Conservation (phyloP, 1,284 basidiomycete species). For the Hemileia vastatrix region DNA sequence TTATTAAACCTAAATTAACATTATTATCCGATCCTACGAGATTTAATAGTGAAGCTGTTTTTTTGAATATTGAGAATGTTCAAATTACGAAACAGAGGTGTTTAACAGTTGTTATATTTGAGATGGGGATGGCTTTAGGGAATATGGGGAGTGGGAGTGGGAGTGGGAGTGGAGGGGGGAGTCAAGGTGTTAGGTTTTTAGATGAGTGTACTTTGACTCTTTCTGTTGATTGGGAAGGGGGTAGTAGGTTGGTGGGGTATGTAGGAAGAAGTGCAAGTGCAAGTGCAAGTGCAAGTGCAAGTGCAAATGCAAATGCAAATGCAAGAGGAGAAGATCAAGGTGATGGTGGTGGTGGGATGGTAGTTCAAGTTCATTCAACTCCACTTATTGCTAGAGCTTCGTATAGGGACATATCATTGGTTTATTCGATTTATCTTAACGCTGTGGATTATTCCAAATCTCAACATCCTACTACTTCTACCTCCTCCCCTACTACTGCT, state of each 20-base stretch:
- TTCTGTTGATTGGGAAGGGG: not conserved
- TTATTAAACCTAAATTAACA: conserved; percentile 18
- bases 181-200: conserved; percentile 16
- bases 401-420: conserved; percentile 16
- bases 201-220: conserved; percentile 23
- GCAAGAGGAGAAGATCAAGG: too few species aligned
- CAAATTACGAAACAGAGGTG: conserved; percentile 14
- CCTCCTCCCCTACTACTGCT: not conserved
- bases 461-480: not conserved
- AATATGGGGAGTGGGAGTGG: conserved; percentile 16
- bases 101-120: conserved; percentile 7
- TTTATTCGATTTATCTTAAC: conserved; percentile 21
- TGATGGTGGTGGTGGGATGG: not conserved
- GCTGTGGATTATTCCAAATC: conserved; percentile 18
- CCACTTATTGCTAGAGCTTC: conserved; percentile 17
- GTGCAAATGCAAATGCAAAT: too few species aligned
- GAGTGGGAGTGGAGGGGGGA: too few species aligned
- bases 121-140: conserved; percentile 21
- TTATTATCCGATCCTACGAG: conserved; percentile 21
- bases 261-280: conserved; percentile 7
- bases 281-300: too few species aligned
- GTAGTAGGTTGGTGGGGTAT: not conserved
- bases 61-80: conserved; percentile 21
- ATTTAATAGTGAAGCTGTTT: conserved; percentile 19
- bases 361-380: conserved; percentile 18